These are phyloP conservation scores for Saccharomycopsis capsularis DNA, from an alignment of 805 yeast genomes.

Conservation along the genomic window DNA sequence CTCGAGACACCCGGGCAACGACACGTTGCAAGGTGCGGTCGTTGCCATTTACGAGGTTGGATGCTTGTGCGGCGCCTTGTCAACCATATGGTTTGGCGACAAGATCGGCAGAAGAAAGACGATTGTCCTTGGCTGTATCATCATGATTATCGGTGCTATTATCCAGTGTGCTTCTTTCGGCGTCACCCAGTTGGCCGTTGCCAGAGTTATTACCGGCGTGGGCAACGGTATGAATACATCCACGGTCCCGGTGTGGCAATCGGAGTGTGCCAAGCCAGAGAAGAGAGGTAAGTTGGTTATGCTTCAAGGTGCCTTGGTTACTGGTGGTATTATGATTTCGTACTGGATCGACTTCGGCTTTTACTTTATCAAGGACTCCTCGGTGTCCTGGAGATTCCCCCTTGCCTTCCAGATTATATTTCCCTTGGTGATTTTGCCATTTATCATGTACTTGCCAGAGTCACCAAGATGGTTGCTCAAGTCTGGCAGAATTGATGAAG, in stretches of 20 bases:
- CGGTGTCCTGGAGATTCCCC: conserved; percentile 60
- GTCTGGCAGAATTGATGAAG: conserved; percentile 10
- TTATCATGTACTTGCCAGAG: conserved; percentile 35
- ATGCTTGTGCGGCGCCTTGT: conserved; percentile 64
- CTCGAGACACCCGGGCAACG: conserved; percentile 35
- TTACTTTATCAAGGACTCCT: conserved; percentile 37
- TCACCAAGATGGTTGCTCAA: conserved; percentile 53
- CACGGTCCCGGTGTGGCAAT: conserved; percentile 74
- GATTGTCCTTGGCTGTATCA: conserved; percentile 43
- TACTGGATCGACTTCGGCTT: conserved; percentile 71
- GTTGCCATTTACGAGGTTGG: conserved; percentile 58
- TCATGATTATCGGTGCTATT: conserved; percentile 55
- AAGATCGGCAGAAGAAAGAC: conserved; percentile 56
- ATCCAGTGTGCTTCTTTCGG: conserved; percentile 42
- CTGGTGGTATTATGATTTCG: conserved; percentile 66
- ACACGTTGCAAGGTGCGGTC: conserved; percentile 47
- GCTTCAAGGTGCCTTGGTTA: conserved; percentile 63
- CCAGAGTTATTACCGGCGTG: conserved; percentile 63
- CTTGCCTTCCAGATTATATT: conserved; percentile 63
- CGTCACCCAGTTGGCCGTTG: conserved; percentile 40
- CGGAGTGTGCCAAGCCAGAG: conserved; percentile 62
- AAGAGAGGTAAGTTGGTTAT: conserved; percentile 61
- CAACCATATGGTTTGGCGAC: conserved; percentile 51
- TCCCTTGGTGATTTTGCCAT: conserved; percentile 29
- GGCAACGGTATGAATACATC: conserved; percentile 75